Base-by-base conservation (phyloP, 2,329 filamentous ascomycete genomes). In the Talaromyces amestolkiae region DNA sequence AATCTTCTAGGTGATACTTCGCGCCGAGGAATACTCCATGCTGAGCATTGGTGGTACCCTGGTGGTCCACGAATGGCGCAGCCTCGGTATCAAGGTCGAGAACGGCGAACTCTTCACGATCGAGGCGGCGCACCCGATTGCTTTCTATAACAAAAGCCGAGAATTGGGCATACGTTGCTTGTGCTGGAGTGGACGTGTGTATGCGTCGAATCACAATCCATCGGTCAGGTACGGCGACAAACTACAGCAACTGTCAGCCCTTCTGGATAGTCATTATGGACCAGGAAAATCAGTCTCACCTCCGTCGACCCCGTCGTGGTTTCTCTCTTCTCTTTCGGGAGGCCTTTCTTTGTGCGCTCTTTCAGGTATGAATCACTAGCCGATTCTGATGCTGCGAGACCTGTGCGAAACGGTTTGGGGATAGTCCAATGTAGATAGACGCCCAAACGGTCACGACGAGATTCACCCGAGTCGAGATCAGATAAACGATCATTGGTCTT, bases 391-490 rank as follows among this genome's bases (percentile, higher is more conserved):
- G 39, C 39, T 5, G 66, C 37, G 11, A 41, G 41, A 9, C 77
- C 78, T 0, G 70, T 58, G 3, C 80, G 72, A 66, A 80, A 82
- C 17, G 70, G 39, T 0, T 73, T 74, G 0, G 81, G 81, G 0
- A 83, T 59, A 0, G 65, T 76, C 81, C 81, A 82, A 64, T 81
- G 78, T 0, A 83, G 39, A 59, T 83, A 81, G 10, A 80, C 78
- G 1, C 81, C 80, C 3, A 74, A 67, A 0, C 81, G 76, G 65
- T 77, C 69, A 2, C 8, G 9, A 10, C 43, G n/a, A 19, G 43
- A 7, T 15, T 41, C 15, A 15, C 39, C 39, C 39, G 13, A 17
- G 6, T n/a, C 39, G 5, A 41, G 13, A n/a, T 41, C 39, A 15
- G 5, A 41, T 17, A 41, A 13, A 0, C 39, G 39, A 7, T 17